phyloP scores from a whole-genome alignment of 2,329 filamentous ascomycete genomes.

The Penicillium sp. region DNA sequence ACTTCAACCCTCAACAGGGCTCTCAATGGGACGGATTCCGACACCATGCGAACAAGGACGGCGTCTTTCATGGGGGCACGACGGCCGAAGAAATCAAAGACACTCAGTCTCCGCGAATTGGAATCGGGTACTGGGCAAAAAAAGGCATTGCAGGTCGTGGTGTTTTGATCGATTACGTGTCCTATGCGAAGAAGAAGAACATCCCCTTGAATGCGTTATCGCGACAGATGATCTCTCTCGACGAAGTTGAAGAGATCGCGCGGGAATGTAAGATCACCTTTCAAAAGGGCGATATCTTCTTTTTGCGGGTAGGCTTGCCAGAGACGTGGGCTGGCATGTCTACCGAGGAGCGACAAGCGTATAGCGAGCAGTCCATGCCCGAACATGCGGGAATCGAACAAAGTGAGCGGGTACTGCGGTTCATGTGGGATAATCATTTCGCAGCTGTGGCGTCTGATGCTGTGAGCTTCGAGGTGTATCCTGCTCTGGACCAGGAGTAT shows the following conservation, averaged over 20 bases:
- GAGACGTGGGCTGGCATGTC: slow-evolving; percentile 31
- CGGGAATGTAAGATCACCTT: slow-evolving; percentile 32
- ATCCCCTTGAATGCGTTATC: slow-evolving; percentile 29
- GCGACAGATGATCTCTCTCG: slow-evolving; percentile 29
- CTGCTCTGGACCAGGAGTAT: slow-evolving; percentile 28
- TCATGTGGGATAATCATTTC: slow-evolving; percentile 57
- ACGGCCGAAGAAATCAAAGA: slow-evolving; percentile 32
- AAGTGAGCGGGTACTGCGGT: slow-evolving; percentile 44
- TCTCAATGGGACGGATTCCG: slow-evolving; percentile 52
- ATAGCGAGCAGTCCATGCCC: slow-evolving; percentile 27
- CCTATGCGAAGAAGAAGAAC: slow-evolving; percentile 30
- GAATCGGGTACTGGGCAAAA: slow-evolving; percentile 35
- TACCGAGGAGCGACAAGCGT: slow-evolving; percentile 20
- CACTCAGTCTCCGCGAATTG: slow-evolving; percentile 27
- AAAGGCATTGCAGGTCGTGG: slow-evolving; percentile 37
- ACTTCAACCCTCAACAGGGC: slow-evolving; percentile 49
- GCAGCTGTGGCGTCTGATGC: slow-evolving; percentile 55
- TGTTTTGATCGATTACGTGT: slow-evolving; percentile 36
- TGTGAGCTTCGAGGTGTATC: slow-evolving; percentile 52
- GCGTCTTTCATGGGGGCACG: slow-evolving; percentile 35
- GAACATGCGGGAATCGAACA: slow-evolving; percentile 35
- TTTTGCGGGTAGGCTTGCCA: slow-evolving; percentile 34
- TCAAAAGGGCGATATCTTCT: slow-evolving; percentile 35
- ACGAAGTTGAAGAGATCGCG: slow-evolving; percentile 32
- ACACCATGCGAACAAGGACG: slow-evolving; percentile 36